Conservation (phyloP, 352 stramenopile species). For the Blastocystis sp. region DNA sequence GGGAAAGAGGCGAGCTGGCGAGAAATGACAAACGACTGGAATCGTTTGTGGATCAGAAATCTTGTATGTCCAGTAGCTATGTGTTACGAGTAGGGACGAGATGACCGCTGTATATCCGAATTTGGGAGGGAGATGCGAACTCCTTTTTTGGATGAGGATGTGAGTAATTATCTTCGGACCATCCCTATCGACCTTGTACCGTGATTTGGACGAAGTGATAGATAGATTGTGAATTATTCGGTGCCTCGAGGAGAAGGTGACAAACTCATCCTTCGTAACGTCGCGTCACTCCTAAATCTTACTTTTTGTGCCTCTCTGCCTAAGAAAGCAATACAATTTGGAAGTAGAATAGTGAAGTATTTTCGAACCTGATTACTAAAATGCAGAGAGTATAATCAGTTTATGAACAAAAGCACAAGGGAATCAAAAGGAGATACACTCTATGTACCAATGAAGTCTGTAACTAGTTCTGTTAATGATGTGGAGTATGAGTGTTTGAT, state of each 20-base stretch:
- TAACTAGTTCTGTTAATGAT: no score
- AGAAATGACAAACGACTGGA: constrained; percentile 18
- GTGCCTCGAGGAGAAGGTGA: constrained; percentile 77
- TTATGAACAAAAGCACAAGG: constrained; percentile 29
- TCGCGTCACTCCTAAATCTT: constrained; percentile 72
- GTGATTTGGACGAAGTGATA: constrained; percentile 33
- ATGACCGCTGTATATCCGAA: constrained; percentile 84
- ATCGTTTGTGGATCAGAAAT: constrained; percentile 20
- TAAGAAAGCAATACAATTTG: constrained; percentile 89
- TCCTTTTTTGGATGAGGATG: constrained; percentile 85
- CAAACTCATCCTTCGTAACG: constrained; percentile 79
- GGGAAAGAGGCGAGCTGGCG: constrained; percentile 70
- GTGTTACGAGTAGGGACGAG: constrained; percentile 69
- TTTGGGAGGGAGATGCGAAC: constrained; percentile 84
- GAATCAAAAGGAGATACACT: neutral
- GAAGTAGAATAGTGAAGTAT: constrained; percentile 80
- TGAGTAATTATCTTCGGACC: constrained; percentile 63
- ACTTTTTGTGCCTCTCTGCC: constrained; percentile 70
- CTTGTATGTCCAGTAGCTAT: neutral
- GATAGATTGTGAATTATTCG: constrained; percentile 74
- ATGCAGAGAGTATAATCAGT: constrained; percentile 31
- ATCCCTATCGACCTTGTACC: constrained; percentile 63
- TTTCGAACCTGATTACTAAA: neutral
- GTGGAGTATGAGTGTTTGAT: no score
- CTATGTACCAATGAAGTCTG: neutral